Evolutionary conservation across 805 yeast species (phyloP), one percentile per base, ranked within the genome.

Genomic region (Candida ficus): DNA sequence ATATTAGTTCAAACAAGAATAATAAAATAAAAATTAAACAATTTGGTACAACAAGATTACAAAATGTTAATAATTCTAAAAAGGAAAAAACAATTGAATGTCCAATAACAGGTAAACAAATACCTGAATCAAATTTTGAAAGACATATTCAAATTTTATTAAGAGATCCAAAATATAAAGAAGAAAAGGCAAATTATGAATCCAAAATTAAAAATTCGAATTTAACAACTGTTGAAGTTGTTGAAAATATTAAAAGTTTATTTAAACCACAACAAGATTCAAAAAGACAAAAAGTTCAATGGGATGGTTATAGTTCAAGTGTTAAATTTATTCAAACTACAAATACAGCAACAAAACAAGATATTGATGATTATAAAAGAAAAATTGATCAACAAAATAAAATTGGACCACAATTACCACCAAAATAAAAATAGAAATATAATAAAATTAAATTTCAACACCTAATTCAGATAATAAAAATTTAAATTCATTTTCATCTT

Each of bases 101-200:
- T 56, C 96, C 96, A n/a, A 67, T 85, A 30, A 85, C 96, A 0
- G 81, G 81, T 2, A 72, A 78, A 52, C 53, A 71, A 54, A 73
- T 90, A 2, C 83, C 90, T 1, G 93, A 84, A 50, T 68, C 71
- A 31, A 66, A 80, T 46, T 87, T 83, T 55, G 82, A 76, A 44
- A 73, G 71, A 45, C 97, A 91, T 57, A 66, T 90, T 49, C 73
- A 76, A 44, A 73, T 79, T 13, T 65, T 83, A 41, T 65, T 86
- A 28, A 63, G 90, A 33, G 95, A 90, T 60, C 95, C 96, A 3
- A 68, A 76, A 48, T 86, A 85, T 62, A 73, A 77, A 48, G 78
- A 77, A 41, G 88, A 87, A 58, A 79, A 77, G 53, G 62, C 46
- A 22, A 75, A 69, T 31, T 83, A 73, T 57, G 75, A 80, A 48